Conservation (phyloP, 2,329 filamentous ascomycete genomes). For the Exophiala oligosperma region DNA sequence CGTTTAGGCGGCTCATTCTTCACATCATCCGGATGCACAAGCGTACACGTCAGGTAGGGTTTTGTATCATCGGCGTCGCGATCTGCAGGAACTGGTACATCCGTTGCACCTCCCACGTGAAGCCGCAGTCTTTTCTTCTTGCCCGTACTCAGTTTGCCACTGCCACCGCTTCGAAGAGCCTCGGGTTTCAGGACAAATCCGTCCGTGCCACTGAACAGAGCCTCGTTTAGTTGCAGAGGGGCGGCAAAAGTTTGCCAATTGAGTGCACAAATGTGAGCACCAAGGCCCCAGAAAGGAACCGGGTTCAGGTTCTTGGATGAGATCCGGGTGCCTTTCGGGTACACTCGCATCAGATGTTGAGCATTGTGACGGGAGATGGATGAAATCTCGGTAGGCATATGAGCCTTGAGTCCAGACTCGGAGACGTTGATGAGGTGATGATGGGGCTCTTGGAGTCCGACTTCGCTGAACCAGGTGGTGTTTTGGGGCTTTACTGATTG, state of each 20-base stretch:
- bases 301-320: conserved; percentile 27
- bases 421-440: conserved; percentile 29
- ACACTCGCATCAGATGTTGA: conserved; percentile 29
- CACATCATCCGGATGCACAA: conserved; percentile 24
- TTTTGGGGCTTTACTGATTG: conserved; percentile 29
- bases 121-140: conserved; percentile 23
- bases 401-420: conserved; percentile 21
- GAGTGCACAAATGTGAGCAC: conserved; percentile 28
- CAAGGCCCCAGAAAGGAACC: conserved; percentile 27
- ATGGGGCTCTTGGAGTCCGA: conserved; percentile 22
- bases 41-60: conserved; percentile 29
- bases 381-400: conserved; percentile 19
- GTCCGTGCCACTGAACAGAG: conserved; percentile 27
- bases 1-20: conserved; percentile 20
- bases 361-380: conserved; percentile 26
- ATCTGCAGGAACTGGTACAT: conserved; percentile 23
- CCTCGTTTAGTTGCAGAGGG: conserved; percentile 29
- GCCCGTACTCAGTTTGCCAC: conserved; percentile 15
- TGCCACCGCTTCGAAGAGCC: conserved; percentile 21
- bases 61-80: conserved; percentile 25
- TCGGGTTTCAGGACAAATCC: conserved; percentile 29
- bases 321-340: conserved; percentile 29
- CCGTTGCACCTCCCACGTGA: conserved; percentile 26
- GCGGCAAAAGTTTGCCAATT: conserved; percentile 31
- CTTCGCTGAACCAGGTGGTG: conserved; percentile 27